Evolutionary conservation across 371 early-diverging fungal genomes (phyloP), one percentile per base, ranked within the genome.

Genomic region (Rhizoclosmatium hyalinum): DNA sequence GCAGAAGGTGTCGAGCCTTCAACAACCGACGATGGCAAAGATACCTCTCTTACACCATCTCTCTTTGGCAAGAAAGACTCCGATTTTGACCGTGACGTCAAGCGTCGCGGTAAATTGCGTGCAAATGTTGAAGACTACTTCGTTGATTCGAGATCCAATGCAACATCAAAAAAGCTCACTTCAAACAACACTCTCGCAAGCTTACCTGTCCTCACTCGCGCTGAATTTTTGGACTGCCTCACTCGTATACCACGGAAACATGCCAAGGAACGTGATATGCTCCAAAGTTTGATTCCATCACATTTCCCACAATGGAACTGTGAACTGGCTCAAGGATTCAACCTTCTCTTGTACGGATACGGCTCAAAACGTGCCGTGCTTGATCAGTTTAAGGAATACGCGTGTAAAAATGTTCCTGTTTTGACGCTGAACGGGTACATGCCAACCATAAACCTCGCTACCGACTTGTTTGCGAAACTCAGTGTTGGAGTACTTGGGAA

Each of bases 131-230:
- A 72, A 45, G 65, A 74, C 60, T 66, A 67, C 61, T 68, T 61
- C 53, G 43, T 47, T 58, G 62, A 72, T 6, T 8, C 21, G n/a
- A 46, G 12, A 19, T 6, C 24, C 17, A 14, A 8, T 2, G 45
- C 6, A 3, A 43, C 44, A 5, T 10, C 39, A 12, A 62, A 60
- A 32, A 60, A 57, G 6, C 45, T 81, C 61, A 95, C 96, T 2
- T 94, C 95, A n/a, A 90, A 95, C 82, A 93, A 94, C 79, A 95
- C 95, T 2, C 87, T 95, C 14, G 87, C 93, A 0, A 88, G 89
- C 66, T 86, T 95, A 1, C 91, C 92, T 10, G 79, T 84, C 3
- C 83, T 94, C 19, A 86, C 90, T 12, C 92, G 89, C 12, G 77
- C 89, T 21, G 90, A 92, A 60, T 92, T 90, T 71, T 78, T 86